phyloP scores from a whole-genome alignment of 1,284 basidiomycete genomes.

The Neotropicomus parvogracilis region DNA sequence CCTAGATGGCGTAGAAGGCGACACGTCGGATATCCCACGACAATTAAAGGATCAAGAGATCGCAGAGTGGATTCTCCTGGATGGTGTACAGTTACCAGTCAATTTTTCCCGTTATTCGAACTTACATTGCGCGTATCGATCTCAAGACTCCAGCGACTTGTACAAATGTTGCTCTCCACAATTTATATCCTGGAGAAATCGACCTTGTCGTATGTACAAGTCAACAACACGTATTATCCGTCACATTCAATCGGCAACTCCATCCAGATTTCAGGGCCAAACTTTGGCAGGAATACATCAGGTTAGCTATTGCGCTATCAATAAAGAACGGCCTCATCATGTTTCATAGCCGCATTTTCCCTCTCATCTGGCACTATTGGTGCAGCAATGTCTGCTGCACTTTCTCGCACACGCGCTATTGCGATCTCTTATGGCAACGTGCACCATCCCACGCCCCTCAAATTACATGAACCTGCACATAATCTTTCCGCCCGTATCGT shows the following conservation, averaged over 20 bases:
- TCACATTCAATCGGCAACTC: not conserved
- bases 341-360: slow-evolving; percentile 69
- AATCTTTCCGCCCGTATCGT: slow-evolving; percentile 65
- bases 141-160: slow-evolving; percentile 85
- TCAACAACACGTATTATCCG: not conserved
- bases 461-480: slow-evolving; percentile 67
- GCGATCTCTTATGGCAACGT: slow-evolving; percentile 85
- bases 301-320: slow-evolving; percentile 36
- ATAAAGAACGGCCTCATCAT: slow-evolving; percentile 6
- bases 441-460: slow-evolving; percentile 60
- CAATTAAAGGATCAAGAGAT: slow-evolving; percentile 72
- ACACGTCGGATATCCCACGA: slow-evolving; percentile 57
- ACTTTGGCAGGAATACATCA: slow-evolving; percentile 80
- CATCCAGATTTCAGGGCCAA: slow-evolving; percentile 68
- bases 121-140: slow-evolving; percentile 10
- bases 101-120: slow-evolving; percentile 3
- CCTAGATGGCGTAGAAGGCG: slow-evolving; percentile 65
- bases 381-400: slow-evolving; percentile 77
- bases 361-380: slow-evolving; percentile 90
- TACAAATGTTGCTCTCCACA: slow-evolving; percentile 84
- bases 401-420: slow-evolving; percentile 69
- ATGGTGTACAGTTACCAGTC: slow-evolving; percentile 56
- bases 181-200: slow-evolving; percentile 78
- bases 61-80: slow-evolving; percentile 85
- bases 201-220: slow-evolving; percentile 68